Base-by-base conservation (phyloP, 768 basidiomycete species). In the Calocybe cyanea region DNA sequence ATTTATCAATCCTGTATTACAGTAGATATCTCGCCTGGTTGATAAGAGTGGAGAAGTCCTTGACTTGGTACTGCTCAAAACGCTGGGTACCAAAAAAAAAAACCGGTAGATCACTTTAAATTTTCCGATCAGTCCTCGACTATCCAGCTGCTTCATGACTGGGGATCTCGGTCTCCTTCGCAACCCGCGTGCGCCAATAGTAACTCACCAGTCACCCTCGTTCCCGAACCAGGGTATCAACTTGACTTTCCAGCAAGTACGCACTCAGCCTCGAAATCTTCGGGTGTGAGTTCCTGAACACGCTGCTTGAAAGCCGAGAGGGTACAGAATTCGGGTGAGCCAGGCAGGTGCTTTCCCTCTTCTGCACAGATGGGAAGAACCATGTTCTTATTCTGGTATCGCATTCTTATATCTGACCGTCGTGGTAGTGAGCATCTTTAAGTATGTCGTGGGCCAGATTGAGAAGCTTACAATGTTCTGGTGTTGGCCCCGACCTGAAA, bases 321-420 rank as follows among this genome's bases (percentile, higher is more conserved):
- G 4, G 80, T 80, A 62, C 87, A 89, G 54, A 89, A 81, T 57
- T 88, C 86, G 0, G 87, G 87, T 9, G 70, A 72, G 2, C 84
- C 85, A 2, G 76, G 67, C 6, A 87, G 64, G 55, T 90, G 87
- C 44, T 85, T 76, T 4, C 83, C 84, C 37, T 75, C 68, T 5
- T 73, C 75, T 1, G 81, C 77, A 52, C 87, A 90, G 11, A 80
- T 47, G 0, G 87, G 87, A 4, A 89, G 66, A 2, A 66, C 40
- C 65, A 88, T 63, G 54, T 76, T 76, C 47, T 72, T 71, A 65
- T 86, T 86, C 63, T 87, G 82, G 57, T 88, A 86, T 19, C 87
- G 76, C 75, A 87, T 79, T n/a, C 87, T 78, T 37, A 90, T 69
- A 55, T 75, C 83, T 84, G 49, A 48, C 39, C 18, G 11, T 11